Evolutionary conservation across 2,329 filamentous ascomycete genomes (phyloP).

Genomic region (Fusarium marasasianum): DNA sequence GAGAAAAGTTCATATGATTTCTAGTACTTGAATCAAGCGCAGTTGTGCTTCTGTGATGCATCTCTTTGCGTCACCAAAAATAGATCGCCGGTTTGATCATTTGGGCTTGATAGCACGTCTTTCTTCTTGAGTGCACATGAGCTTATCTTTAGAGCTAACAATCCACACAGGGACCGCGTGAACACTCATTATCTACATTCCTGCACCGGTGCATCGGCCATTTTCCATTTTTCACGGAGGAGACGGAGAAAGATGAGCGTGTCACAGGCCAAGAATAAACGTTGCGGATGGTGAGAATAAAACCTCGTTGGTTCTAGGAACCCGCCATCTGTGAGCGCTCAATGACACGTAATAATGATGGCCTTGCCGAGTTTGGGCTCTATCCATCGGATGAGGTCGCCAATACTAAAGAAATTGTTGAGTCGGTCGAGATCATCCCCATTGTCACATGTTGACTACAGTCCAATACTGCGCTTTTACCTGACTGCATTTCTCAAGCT

Average conservation of each 20-base stretch:
- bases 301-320: not conserved
- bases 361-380: fast-evolving
- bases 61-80: not conserved
- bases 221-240: not conserved
- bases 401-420: not conserved
- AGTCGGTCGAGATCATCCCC: no score
- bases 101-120: not conserved
- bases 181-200: not conserved
- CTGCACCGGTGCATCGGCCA: fast-evolving
- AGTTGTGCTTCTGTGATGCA: not conserved
- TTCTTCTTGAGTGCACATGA: not conserved
- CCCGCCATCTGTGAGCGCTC: not conserved
- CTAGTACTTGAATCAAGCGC: not conserved
- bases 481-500: no score
- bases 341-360: not conserved
- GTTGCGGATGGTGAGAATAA: not conserved
- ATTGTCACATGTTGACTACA: not conserved
- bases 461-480: no score
- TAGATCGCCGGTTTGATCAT: not conserved
- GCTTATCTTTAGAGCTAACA: fast-evolving
- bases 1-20: not conserved
- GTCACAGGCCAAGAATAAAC: not conserved
- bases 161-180: not conserved
- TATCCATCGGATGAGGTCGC: not conserved
- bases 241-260: not conserved